These are phyloP conservation scores for Erythrophleum fordii DNA, from an alignment of 306 rosid genomes.

Conservation along the genomic window DNA sequence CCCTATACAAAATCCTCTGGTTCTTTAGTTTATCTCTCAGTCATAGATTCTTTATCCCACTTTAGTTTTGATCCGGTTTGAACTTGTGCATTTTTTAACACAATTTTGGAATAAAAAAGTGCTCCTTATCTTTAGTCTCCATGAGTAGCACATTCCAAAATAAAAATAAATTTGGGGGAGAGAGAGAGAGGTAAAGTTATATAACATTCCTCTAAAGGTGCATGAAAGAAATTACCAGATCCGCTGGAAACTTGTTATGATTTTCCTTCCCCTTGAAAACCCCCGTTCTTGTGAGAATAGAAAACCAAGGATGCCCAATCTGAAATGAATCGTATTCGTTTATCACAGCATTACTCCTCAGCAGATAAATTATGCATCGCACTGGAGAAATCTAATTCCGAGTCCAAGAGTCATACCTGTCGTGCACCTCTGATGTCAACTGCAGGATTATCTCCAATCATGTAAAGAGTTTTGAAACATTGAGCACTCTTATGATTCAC, in stretches of 20 bases:
- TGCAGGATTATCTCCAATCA: constrained; percentile 95
- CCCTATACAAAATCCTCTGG: constrained; percentile 14
- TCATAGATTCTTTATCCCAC: neutral
- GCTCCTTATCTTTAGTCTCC: constrained; percentile 4
- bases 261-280: constrained; percentile 88
- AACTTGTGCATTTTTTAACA: constrained; percentile 5
- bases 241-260: constrained; percentile 59
- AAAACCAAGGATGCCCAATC: constrained; percentile 97
- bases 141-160: constrained; percentile 1
- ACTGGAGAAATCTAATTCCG: constrained; percentile 25
- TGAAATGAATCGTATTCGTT: constrained; percentile 43
- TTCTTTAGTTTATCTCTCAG: neutral
- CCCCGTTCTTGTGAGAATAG: constrained; percentile 91
- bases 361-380: constrained; percentile 13
- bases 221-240: constrained; percentile 49
- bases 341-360: constrained; percentile 18
- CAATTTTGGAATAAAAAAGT: neutral
- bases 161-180: no score
- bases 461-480: constrained; percentile 68
- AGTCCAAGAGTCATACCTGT: constrained; percentile 56
- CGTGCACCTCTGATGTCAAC: constrained; percentile 85
- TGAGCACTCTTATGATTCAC: constrained; percentile 40
- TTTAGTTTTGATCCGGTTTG: constrained; percentile 6
- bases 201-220: constrained; percentile 8
- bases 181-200: neutral